Conservation (phyloP, 2,329 filamentous ascomycete genomes). For the Fusarium euwallaceae region DNA sequence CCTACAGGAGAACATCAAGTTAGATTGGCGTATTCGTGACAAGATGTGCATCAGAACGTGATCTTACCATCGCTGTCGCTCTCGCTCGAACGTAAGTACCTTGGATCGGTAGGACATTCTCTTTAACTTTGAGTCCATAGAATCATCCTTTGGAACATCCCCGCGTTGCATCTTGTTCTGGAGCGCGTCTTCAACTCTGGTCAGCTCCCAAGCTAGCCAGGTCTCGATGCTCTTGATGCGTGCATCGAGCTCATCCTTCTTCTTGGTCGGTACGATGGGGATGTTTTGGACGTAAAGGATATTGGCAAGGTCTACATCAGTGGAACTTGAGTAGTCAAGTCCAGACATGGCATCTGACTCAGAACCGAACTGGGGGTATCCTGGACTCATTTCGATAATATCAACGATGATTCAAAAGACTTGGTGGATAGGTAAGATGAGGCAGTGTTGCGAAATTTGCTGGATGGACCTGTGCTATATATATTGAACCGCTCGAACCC, state of each 20-base stretch:
- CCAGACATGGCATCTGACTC: background rate
- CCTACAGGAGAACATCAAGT: background rate
- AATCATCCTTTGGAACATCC: background rate
- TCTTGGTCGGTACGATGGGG: background rate
- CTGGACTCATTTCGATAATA: background rate
- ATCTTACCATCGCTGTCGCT: background rate
- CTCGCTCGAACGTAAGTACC: background rate
- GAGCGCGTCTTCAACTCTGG: background rate
- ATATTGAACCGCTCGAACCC: background rate
- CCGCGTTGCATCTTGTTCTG: background rate
- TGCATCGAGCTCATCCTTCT: background rate
- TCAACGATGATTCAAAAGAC: background rate
- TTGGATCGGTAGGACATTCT: background rate
- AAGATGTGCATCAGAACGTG: background rate
- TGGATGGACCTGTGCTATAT: background rate
- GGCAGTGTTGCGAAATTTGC: background rate
- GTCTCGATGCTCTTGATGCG: background rate
- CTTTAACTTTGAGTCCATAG: background rate
- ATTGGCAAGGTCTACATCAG: background rate
- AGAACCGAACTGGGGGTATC: background rate
- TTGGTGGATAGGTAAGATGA: background rate
- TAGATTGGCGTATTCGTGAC: background rate
- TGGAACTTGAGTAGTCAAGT: background rate
- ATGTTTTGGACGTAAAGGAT: background rate
- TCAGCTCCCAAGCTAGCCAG: background rate